Evolutionary conservation across 2,329 filamentous ascomycete species (phyloP).

Genomic region (Xylariaceae sp.): DNA sequence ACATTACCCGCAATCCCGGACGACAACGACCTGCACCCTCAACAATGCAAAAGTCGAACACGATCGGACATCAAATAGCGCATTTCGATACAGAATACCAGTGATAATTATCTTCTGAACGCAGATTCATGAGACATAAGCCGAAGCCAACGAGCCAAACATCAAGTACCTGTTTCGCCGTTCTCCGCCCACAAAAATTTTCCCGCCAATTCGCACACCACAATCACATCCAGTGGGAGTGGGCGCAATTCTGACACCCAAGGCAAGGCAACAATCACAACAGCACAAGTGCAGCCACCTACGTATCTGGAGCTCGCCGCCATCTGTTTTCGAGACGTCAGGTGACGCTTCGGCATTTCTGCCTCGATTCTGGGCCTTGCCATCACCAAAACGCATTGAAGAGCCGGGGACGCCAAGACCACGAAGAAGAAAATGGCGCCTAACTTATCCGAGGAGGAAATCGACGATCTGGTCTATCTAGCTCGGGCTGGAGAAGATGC

Average conservation of each 20-base stretch:
- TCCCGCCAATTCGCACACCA: constrained; percentile 6
- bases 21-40: no score
- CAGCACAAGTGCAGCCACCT: constrained; percentile 1
- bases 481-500: constrained; percentile 73
- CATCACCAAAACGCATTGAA: neutral
- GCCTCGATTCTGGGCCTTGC: constrained; percentile 49
- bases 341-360: constrained; percentile 92
- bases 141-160: no score
- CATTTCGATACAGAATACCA: no score
- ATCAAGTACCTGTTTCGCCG: no score
- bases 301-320: constrained; percentile 39
- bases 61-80: no score
- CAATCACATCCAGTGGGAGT: constrained; percentile 4
- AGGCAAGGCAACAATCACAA: constrained; percentile 1
- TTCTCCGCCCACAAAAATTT: constrained; percentile 13
- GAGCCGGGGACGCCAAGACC: neutral
- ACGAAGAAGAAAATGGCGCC: constrained; percentile 40
- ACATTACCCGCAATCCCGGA: no score
- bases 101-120: no score
- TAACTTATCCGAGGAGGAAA: constrained; percentile 70
- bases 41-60: no score
- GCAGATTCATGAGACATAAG: no score
- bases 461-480: constrained; percentile 90
- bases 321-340: constrained; percentile 68
- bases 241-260: neutral